Base-by-base conservation (phyloP, 176 grass and related monocot species). In the Cymbopogon citratus region DNA sequence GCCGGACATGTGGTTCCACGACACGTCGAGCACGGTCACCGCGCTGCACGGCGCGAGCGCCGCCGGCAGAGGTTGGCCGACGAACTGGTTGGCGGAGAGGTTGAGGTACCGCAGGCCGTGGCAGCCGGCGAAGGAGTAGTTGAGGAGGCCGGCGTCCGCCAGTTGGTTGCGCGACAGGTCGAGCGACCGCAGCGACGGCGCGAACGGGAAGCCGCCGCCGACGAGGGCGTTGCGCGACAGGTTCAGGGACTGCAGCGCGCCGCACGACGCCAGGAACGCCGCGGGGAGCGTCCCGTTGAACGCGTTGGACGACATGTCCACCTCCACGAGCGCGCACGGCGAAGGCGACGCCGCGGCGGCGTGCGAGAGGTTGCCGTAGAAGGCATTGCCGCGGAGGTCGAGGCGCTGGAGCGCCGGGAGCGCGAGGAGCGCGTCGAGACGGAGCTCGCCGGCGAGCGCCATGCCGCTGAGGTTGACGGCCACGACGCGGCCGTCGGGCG, bases 341-440 rank as follows among this genome's bases (percentile, higher is more conserved):
- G 46, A 46, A 9, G 78, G 21, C 6, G 65, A 85, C 57, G 57
- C 5, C 10, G 63, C 14, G 9, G 71, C 24, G 10, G 78, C 60
- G 90, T 95, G 90, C 10, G 96, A 91, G 63, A 99, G 90, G 84
- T 90, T 91, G 86, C 96, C 96, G 45, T 91, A 66, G 83, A 99
- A 99, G 40, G 85, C 94, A 80, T 99, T 99, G 71, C 92, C 87
- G 72, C 82, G 71, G 64, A 99, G 64, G 59, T 88, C 77, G 41
- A 99, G 84, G 38, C 54, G 59, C 29, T 63, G 83, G 1, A 99
- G 87, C 23, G 69, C 35, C 8, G 87, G 87, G 33, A 99, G 89
- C 11, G 64, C 26, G n/a, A 99, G 63, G 33, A 99, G 88, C 43
- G 63, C 48, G 63, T 93, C 87, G 13, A 99, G 67, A 3, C 57